These are phyloP conservation scores for Venturia oleaginea DNA, from an alignment of 2,329 filamentous ascomycete species.

Conservation along the genomic window DNA sequence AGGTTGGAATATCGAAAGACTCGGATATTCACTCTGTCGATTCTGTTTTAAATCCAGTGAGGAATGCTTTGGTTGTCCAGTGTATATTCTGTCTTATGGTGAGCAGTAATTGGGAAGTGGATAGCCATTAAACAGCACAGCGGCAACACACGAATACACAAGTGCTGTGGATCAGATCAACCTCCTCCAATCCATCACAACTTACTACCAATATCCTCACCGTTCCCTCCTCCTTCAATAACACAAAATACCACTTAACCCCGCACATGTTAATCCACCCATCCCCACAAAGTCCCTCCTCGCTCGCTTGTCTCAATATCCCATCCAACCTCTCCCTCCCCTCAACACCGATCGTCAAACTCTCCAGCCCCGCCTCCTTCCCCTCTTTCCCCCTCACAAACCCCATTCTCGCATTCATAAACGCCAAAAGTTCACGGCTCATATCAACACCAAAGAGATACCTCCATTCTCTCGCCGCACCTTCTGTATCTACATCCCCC, in stretches of 20 bases:
- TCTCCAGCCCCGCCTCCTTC: constrained; percentile 28
- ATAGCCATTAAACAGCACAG: too few species aligned
- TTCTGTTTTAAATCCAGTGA: too few species aligned
- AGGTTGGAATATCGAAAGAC: too few species aligned
- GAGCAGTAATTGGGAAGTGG: too few species aligned
- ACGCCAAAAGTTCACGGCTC: constrained; percentile 19
- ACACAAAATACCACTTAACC: constrained; percentile 29
- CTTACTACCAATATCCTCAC: background rate
- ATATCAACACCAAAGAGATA: constrained; percentile 27
- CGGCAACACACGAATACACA: background rate
- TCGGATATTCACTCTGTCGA: too few species aligned
- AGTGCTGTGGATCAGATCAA: background rate
- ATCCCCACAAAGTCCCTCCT: constrained; percentile 22
- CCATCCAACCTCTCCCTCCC: constrained; percentile 24
- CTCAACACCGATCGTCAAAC: constrained; percentile 31
- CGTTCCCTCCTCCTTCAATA: constrained; percentile 14
- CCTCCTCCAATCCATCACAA: background rate
- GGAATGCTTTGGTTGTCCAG: too few species aligned
- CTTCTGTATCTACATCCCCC: constrained; percentile 28
- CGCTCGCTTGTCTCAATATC: constrained; percentile 25
- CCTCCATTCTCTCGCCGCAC: constrained; percentile 33
- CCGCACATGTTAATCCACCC: constrained; percentile 31
- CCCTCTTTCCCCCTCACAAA: constrained; percentile 29
- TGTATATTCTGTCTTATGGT: too few species aligned
- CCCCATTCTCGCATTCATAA: constrained; percentile 27